These are phyloP conservation scores for Phytophthora ohioensis DNA, from an alignment of 352 stramenopile species.

Conservation along the genomic window DNA sequence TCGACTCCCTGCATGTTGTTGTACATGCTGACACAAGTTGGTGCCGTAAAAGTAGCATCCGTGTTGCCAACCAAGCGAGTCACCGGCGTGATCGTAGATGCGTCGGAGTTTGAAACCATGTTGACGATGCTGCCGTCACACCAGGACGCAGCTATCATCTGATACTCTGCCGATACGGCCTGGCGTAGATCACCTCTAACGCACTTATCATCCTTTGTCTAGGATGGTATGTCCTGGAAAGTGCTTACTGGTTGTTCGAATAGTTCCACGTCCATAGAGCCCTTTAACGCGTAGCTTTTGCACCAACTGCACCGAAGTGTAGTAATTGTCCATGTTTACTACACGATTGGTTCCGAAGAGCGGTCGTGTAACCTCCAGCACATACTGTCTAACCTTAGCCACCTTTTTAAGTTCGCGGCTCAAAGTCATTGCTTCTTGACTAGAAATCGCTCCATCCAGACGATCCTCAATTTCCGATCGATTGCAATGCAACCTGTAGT, in stretches of 20 bases:
- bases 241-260: background rate
- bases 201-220: background rate
- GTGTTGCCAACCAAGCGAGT: conserved; percentile 5
- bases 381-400: background rate
- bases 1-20: background rate
- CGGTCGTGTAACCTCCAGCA: background rate
- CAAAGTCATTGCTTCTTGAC: background rate
- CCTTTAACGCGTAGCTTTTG: background rate
- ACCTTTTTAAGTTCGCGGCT: background rate
- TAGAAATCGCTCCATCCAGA: conserved; percentile 13
- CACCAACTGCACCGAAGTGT: background rate
- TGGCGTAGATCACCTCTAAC: conserved; percentile 5
- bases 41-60: background rate
- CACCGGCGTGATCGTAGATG: background rate
- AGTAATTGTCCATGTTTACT: background rate
- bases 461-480: conserved; percentile 14
- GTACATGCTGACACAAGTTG: background rate
- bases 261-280: background rate
- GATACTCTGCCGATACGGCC: conserved; percentile 12
- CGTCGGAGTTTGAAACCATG: background rate
- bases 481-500: conserved; percentile 36
- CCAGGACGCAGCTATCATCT: conserved; percentile 30
- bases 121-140: conserved; percentile 33
- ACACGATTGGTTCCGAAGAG: background rate
- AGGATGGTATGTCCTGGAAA: background rate